Evolutionary conservation across 1,284 basidiomycete genomes (phyloP).

Genomic region (Ceratobasidium theobromae): DNA sequence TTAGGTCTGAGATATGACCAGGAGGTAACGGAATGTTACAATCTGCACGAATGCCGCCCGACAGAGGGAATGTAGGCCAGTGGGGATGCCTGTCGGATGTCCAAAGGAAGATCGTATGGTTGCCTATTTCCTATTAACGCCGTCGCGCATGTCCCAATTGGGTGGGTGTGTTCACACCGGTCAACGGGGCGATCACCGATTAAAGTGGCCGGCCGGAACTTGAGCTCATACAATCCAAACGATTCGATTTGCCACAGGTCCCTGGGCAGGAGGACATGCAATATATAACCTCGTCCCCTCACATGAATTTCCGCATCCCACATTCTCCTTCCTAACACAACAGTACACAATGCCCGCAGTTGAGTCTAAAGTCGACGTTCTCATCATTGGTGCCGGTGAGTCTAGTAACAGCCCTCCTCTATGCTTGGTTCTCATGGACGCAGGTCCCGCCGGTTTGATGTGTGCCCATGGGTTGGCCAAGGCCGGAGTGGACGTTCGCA

Average conservation of each 20-base stretch:
- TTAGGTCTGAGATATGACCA: too few relatives aligned
- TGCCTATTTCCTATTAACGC: not conserved
- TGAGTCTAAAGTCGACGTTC: slow-evolving; percentile 54
- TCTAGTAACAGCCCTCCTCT: not conserved
- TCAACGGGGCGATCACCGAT: slow-evolving; percentile 7
- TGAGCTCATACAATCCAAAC: not conserved
- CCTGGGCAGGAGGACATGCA: not conserved
- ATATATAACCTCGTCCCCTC: not conserved
- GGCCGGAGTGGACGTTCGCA: slow-evolving; percentile 61
- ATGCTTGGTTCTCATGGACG: not conserved
- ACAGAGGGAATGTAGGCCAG: too few relatives aligned
- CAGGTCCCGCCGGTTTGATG: slow-evolving; percentile 62
- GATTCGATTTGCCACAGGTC: not conserved
- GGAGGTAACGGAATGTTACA: too few relatives aligned
- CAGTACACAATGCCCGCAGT: slow-evolving; percentile 17
- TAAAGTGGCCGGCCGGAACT: slow-evolving; percentile 21
- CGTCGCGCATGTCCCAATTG: slow-evolving; percentile 6
- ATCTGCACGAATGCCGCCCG: too few relatives aligned
- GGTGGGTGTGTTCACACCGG: slow-evolving; percentile 7
- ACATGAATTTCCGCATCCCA: not conserved
- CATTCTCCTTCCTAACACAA: not conserved
- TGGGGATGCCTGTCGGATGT: too few relatives aligned
- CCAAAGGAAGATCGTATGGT: too few relatives aligned
- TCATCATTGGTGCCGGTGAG: slow-evolving; percentile 46
- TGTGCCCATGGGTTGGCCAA: slow-evolving; percentile 62